phyloP scores from a whole-genome alignment of 176 grass and related monocot genomes.

The Poa annua region DNA sequence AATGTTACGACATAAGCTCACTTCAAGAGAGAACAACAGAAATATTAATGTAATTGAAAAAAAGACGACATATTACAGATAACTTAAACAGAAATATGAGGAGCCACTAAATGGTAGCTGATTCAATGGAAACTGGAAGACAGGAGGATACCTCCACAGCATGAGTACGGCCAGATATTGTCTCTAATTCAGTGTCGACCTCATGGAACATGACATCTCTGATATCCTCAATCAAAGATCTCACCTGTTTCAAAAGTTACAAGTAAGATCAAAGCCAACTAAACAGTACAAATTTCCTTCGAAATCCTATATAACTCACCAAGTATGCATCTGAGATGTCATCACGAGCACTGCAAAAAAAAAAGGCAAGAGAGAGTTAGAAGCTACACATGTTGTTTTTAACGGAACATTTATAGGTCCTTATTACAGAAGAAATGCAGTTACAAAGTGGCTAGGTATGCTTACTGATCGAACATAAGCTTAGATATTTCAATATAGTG shows the following conservation, averaged over 20 bases:
- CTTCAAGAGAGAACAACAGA: background rate
- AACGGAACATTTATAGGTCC: background rate
- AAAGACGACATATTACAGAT: background rate
- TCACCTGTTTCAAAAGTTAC: background rate
- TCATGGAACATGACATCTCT: background rate
- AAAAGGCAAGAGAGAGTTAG: conserved; percentile 6
- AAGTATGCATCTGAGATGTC: conserved; percentile 85
- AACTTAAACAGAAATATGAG: background rate
- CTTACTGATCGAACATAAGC: conserved; percentile 90
- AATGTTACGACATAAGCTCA: background rate
- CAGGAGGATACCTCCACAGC: conserved; percentile 69
- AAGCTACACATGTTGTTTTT: background rate
- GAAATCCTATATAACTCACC: conserved; percentile 49
- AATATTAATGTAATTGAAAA: background rate
- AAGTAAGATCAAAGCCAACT: background rate
- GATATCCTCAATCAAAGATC: background rate
- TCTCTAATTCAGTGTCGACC: background rate
- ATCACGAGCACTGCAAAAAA: conserved; percentile 47
- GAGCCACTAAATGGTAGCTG: background rate
- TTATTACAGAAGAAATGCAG: background rate
- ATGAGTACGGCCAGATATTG: conserved; percentile 90
- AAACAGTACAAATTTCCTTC: background rate
- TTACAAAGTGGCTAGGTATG: background rate
- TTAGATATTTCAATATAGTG: conserved; percentile 92
- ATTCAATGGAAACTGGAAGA: background rate